phyloP scores from a whole-genome alignment of 352 stramenopile genomes.

The Aphanomyces stellatus region DNA sequence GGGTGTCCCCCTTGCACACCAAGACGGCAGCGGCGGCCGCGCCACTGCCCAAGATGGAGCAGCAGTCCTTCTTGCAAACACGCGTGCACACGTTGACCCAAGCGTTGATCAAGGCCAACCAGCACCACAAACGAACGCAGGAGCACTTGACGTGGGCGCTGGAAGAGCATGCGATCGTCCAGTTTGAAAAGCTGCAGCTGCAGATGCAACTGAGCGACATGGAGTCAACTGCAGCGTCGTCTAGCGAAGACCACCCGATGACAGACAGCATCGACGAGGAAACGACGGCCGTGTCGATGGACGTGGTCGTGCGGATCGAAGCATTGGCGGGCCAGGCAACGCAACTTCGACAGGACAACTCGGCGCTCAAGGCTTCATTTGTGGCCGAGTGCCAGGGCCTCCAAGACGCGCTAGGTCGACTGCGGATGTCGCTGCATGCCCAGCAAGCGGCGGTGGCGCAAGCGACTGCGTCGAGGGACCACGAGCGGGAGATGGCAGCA shows the following conservation, averaged over 20 bases:
- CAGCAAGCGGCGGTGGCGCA: neutral
- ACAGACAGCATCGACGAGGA: neutral
- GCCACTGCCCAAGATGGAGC: neutral
- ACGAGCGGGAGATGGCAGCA: neutral
- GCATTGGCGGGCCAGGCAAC: neutral
- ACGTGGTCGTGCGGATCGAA: neutral
- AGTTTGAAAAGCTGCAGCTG: slow-evolving; percentile 2
- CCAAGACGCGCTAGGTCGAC: neutral
- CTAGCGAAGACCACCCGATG: neutral
- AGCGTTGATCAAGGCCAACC: slow-evolving; percentile 3
- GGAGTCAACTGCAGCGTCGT: neutral
- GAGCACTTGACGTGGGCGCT: slow-evolving; percentile 17
- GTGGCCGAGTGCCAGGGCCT: neutral
- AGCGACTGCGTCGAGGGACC: neutral
- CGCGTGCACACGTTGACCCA: slow-evolving; percentile 7
- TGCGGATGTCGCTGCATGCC: neutral
- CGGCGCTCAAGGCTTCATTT: neutral
- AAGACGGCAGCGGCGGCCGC: neutral
- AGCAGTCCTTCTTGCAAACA: slow-evolving; percentile 5
- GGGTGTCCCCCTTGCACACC: neutral
- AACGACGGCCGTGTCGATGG: neutral
- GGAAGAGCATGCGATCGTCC: neutral
- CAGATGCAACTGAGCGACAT: neutral
- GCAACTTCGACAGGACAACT: neutral
- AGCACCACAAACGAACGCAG: slow-evolving; percentile 13